phyloP scores from a whole-genome alignment of 345 rosid genomes.

The Syzygium aromaticum region DNA sequence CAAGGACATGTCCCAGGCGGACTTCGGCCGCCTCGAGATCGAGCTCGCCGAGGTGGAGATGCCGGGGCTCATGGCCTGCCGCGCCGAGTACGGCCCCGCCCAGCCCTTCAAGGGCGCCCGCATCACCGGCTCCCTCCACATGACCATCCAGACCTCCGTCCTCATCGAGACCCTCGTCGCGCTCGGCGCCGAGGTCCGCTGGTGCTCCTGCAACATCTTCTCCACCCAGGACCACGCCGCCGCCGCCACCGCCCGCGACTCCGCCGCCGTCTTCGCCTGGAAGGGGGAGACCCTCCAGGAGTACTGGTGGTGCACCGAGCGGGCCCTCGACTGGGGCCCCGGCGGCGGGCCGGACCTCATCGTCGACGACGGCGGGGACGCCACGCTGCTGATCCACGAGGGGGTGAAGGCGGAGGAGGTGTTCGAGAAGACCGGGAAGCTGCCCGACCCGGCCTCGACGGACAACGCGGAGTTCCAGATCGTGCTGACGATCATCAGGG shows the following conservation, averaged over 20 bases:
- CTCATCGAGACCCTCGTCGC: slow-evolving; percentile 86
- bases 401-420: slow-evolving; percentile 83
- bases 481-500: slow-evolving; percentile 60
- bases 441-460: slow-evolving; percentile 68
- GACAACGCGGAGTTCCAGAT: slow-evolving; percentile 88
- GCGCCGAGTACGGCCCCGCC: slow-evolving; percentile 75
- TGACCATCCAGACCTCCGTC: slow-evolving; percentile 92
- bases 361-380: slow-evolving; percentile 90
- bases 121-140: slow-evolving; percentile 92
- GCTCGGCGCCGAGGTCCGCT: slow-evolving; percentile 83
- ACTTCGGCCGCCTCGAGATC: slow-evolving; percentile 54
- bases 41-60: slow-evolving; percentile 28
- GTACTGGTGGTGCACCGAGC: slow-evolving; percentile 98
- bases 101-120: slow-evolving; percentile 87
- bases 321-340: slow-evolving; percentile 89
- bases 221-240: slow-evolving; percentile 96
- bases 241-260: slow-evolving; percentile 79
- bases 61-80: slow-evolving; percentile 89
- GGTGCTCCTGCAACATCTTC: slow-evolving; percentile 97
- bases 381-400: slow-evolving; percentile 80
- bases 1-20: slow-evolving; percentile 13
- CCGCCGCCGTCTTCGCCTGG: slow-evolving; percentile 92
- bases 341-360: slow-evolving; percentile 80
- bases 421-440: slow-evolving; percentile 54
- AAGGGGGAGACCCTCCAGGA: slow-evolving; percentile 90